phyloP scores from a whole-genome alignment of 2,329 filamentous ascomycete genomes.

The Diaporthe vexans region DNA sequence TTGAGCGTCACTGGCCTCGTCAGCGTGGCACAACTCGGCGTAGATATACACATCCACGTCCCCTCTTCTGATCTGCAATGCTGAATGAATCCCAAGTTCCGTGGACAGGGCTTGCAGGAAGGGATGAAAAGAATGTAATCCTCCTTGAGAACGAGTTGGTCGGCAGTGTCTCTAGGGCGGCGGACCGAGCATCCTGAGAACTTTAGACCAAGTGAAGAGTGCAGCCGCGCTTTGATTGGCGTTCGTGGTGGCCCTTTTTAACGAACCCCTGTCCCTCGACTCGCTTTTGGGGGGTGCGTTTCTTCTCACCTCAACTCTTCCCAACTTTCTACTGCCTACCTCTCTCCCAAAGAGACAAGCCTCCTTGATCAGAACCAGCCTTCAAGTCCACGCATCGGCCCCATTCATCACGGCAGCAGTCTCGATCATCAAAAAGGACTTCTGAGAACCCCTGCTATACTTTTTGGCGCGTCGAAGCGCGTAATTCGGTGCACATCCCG shows the following conservation, averaged over 20 bases:
- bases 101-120: neutral
- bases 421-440: constrained; percentile 27
- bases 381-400: constrained; percentile 19
- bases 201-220: constrained; percentile 18
- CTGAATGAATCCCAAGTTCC: neutral
- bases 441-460: constrained; percentile 1
- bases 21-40: neutral
- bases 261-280: constrained; percentile 37
- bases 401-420: neutral
- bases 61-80: neutral
- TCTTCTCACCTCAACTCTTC: constrained; percentile 35
- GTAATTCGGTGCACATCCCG: constrained; percentile 30
- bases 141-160: neutral
- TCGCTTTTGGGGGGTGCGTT: constrained; percentile 38
- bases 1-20: neutral
- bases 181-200: constrained; percentile 8
- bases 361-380: constrained; percentile 19
- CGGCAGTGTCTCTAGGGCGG: constrained; percentile 1
- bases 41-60: neutral
- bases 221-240: constrained; percentile 37
- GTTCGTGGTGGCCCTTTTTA: constrained; percentile 31
- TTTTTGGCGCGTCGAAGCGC: constrained; percentile 59
- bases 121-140: neutral
- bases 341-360: constrained; percentile 18
- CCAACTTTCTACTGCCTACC: constrained; percentile 38